phyloP scores from a whole-genome alignment of 371 early-diverging fungal species.

The Lichtheimia hyalospora region DNA sequence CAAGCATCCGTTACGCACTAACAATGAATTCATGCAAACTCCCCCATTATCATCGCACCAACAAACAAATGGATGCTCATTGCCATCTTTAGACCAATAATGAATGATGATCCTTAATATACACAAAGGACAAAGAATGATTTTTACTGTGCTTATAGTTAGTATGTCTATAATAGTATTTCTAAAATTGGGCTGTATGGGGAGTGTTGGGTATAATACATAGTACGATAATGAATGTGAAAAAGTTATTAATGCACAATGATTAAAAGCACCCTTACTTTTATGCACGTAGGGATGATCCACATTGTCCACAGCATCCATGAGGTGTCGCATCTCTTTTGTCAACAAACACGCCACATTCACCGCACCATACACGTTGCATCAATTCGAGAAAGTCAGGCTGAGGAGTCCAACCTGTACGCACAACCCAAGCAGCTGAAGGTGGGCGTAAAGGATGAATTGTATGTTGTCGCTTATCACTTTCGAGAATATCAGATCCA shows the following conservation, averaged over 20 bases:
- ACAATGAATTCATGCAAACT: too few relatives aligned
- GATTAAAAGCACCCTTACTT: neutral
- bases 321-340: neutral
- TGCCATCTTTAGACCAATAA: too few relatives aligned
- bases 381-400: constrained; percentile 14
- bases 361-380: constrained; percentile 11
- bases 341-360: constrained; percentile 13
- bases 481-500: constrained; percentile 9
- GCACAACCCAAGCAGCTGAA: constrained; percentile 9
- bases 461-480: constrained; percentile 1
- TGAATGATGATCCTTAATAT: too few relatives aligned
- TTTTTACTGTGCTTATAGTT: neutral
- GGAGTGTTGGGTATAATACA: neutral
- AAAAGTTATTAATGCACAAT: neutral
- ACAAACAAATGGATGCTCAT: too few relatives aligned
- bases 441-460: constrained; percentile 8
- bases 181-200: constrained; percentile 5
- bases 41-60: too few relatives aligned
- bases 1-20: too few relatives aligned
- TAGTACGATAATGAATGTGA: neutral
- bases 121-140: neutral
- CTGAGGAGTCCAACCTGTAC: constrained; percentile 16
- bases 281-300: neutral
- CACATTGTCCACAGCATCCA: neutral
- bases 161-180: neutral